A percentile compares a stretch with the other conserved stretches of the same genome.
Conservation (phyloP, 139 green algal genomes). For the Raphidocelis subcapitata region DNA sequence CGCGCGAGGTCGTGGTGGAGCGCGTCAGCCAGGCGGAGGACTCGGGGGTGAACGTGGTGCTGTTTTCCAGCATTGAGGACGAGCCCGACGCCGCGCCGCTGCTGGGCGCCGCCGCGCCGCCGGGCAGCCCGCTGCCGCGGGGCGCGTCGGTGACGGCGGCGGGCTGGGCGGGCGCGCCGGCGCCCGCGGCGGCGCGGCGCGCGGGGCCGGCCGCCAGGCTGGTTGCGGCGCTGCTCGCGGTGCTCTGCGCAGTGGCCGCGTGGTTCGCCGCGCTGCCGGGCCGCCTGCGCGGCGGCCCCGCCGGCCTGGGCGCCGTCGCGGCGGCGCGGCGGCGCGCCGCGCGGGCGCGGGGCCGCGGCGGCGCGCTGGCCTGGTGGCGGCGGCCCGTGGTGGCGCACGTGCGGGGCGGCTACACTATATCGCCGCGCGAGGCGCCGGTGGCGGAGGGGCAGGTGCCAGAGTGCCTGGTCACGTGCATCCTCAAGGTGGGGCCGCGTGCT, state of each 20-base stretch:
- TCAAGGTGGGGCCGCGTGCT: conserved; percentile 36
- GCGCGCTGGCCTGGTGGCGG: too few species aligned
- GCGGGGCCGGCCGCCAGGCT: too few species aligned
- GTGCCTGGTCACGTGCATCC: conserved; percentile 54
- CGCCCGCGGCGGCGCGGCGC: too few species aligned
- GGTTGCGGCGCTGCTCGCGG: too few species aligned
- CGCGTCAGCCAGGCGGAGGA: conserved; percentile 40
- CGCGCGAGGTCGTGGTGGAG: conserved; percentile 50
- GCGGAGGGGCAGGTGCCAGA: conserved; percentile 34
- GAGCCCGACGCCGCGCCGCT: not conserved
- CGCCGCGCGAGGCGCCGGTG: conserved; percentile 34
- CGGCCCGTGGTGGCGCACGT: conserved; percentile 26
- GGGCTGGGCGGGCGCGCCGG: not conserved
- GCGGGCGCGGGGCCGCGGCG: too few species aligned
- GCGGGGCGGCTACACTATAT: conserved; percentile 50
- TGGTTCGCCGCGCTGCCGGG: too few species aligned
- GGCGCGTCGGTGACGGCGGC: not conserved
- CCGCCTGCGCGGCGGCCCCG: too few species aligned
- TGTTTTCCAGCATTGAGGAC: conserved; percentile 32
- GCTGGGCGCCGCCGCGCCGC: too few species aligned
- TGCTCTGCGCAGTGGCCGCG: too few species aligned
- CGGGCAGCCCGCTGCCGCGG: too few species aligned
- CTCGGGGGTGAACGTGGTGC: conserved; percentile 24
- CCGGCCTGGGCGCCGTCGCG: too few species aligned
- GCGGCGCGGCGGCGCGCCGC: too few species aligned